Base-by-base conservation (phyloP, 2,329 filamentous ascomycete species). In the Fusarium praegraminearum region DNA sequence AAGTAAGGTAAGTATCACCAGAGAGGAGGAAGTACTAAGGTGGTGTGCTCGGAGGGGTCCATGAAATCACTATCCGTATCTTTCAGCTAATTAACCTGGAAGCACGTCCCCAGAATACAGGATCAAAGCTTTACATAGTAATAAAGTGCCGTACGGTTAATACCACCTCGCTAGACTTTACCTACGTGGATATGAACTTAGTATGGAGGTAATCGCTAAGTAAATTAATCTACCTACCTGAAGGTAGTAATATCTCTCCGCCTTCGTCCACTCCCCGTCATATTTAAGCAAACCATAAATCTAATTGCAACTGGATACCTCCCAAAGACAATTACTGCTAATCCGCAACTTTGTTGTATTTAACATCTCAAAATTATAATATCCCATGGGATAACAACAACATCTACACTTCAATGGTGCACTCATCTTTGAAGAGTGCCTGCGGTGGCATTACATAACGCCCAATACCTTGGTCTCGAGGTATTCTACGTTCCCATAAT, bases 121-220 rank as follows among this genome's bases (percentile, higher is more conserved):
- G 46, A 51, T 58, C 62, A 65, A 65, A 45, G 58, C 50, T 55
- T 53, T 56, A 22, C 20, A 22, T 22, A 22, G 20, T 22, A 20
- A 46, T 56, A n/a, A 30, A 28, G 43, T 30, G n/a, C 40, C 15
- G 15, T 36, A 22, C n/a, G n/a, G n/a, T 13, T 18, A 18, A 36
- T 12, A 20, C 18, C 20, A 20, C 36, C 33, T 35, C 33, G 33
- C 33, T 12, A 40, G 15, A 36, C 36, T 11, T 40, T 40, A 20
- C 10, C 28, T 30, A 30, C n/a, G 24, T 26, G n/a, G 13, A 43
- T 26, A 44, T 44, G 9, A 24, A 43, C 40, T 35, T 30, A 30
- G 28, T 30, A 30, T 10, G 28, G 11, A 30, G 28, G 12, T 30
- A 33, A 22, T 53, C 33, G 22, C 22, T 18, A 36, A 28, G 43